Conservation (phyloP, 345 rosid species). For the Brassica incana region DNA sequence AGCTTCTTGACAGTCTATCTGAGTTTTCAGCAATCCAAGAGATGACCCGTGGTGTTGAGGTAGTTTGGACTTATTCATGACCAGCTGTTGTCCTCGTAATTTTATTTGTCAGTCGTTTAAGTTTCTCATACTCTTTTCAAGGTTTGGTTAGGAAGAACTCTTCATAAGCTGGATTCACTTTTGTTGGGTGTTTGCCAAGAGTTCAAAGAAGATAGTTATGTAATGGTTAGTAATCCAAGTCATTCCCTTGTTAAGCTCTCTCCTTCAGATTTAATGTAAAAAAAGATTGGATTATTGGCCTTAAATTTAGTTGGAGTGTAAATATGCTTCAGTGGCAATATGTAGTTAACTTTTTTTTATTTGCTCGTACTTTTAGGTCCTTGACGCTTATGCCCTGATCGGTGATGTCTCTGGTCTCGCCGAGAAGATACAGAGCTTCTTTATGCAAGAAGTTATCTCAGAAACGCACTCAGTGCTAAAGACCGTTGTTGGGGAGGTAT, state of each 20-base stretch:
- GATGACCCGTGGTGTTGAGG: conserved; percentile 99
- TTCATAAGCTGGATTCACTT: conserved; percentile 91
- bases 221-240: conserved; percentile 64
- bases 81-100: conserved; percentile 12
- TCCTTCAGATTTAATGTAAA: conserved; percentile 1
- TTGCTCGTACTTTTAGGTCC: conserved; percentile 59
- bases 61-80: conserved; percentile 36
- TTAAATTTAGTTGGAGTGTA: conserved; percentile 1
- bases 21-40: conserved; percentile 86
- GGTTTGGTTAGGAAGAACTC: conserved; percentile 99
- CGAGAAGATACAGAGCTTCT: conserved; percentile 96
- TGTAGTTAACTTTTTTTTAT: conserved; percentile 6
- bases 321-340: conserved; percentile 17
- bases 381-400: conserved; percentile 97
- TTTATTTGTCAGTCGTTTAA: conserved; percentile 17
- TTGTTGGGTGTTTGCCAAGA: conserved; percentile 92
- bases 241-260: conserved; percentile 20
- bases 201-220: conserved; percentile 81
- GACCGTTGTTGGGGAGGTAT: conserved; percentile 79
- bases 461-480: conserved; percentile 83
- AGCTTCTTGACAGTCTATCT: conserved; percentile 83
- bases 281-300: not conserved
- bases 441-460: conserved; percentile 95
- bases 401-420: conserved; percentile 98
- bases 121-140: conserved; percentile 38